These are phyloP conservation scores for Yamadazyma diddensiae DNA, from an alignment of 1,139 yeast species.

Conservation along the genomic window DNA sequence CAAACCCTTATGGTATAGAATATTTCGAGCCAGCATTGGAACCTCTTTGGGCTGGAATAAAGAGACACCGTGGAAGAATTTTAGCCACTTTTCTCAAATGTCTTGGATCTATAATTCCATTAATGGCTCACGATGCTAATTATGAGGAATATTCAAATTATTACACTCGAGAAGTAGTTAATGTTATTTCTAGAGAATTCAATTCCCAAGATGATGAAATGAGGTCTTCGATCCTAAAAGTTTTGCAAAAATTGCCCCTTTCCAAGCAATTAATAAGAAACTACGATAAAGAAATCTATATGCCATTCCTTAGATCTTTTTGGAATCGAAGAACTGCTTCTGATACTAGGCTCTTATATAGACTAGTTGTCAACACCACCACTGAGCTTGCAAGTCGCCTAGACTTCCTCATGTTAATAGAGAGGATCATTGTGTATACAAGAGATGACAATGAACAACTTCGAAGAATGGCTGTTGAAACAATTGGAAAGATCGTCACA, in stretches of 20 bases:
- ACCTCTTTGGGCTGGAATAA: slow-evolving; percentile 78
- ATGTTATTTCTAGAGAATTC: slow-evolving; percentile 68
- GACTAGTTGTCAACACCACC: slow-evolving; percentile 73
- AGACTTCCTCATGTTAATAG: slow-evolving; percentile 63
- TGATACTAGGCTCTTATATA: slow-evolving; percentile 45
- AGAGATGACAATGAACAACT: slow-evolving; percentile 84
- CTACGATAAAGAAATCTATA: slow-evolving; percentile 44
- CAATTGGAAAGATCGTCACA: slow-evolving; percentile 41
- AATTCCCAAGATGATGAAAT: slow-evolving; percentile 86
- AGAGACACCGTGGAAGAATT: slow-evolving; percentile 73
- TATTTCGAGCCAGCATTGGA: slow-evolving; percentile 70
- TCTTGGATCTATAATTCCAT: slow-evolving; percentile 75
- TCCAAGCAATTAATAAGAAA: slow-evolving; percentile 26
- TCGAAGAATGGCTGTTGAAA: slow-evolving; percentile 75
- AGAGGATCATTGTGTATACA: slow-evolving; percentile 53
- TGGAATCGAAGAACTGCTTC: slow-evolving; percentile 77
- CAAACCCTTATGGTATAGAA: slow-evolving; percentile 88
- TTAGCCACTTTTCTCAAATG: slow-evolving; percentile 77
- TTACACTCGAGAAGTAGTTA: slow-evolving; percentile 73
- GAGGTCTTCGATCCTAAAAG: slow-evolving; percentile 65
- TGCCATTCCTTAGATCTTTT: slow-evolving; percentile 65
- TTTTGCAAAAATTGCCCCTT: slow-evolving; percentile 32
- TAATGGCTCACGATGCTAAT: slow-evolving; percentile 60
- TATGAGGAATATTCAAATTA: slow-evolving; percentile 73
- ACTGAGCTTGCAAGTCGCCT: slow-evolving; percentile 62